Conservation (phyloP, 352 stramenopile species). For the Pythium inflatum region DNA sequence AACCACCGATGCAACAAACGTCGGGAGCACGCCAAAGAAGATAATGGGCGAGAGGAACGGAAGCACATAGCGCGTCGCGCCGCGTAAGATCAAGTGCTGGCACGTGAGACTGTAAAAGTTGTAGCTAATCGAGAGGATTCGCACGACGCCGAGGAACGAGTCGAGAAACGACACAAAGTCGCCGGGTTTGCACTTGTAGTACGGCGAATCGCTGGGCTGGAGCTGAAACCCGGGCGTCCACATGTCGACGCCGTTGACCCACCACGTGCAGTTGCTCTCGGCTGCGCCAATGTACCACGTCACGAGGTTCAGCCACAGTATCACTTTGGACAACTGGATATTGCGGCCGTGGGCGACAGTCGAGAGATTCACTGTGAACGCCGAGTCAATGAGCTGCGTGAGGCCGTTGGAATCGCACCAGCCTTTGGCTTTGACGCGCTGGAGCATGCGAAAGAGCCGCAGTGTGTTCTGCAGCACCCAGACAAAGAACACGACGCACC, state of each 20-base stretch:
- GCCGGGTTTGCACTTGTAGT: constrained; percentile 29
- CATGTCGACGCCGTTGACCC: constrained; percentile 19
- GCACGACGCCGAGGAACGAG: constrained; percentile 11
- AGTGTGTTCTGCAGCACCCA: constrained; percentile 18
- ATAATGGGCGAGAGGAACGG: constrained; percentile 12
- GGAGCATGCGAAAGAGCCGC: neutral
- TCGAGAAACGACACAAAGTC: neutral
- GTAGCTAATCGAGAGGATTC: constrained; percentile 26
- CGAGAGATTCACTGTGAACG: constrained; percentile 18
- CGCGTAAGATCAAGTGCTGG: constrained; percentile 10
- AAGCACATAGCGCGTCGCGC: constrained; percentile 7
- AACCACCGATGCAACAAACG: constrained; percentile 1
- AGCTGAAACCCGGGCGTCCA: constrained; percentile 20
- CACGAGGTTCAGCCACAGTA: constrained; percentile 24
- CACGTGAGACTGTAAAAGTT: constrained; percentile 31
- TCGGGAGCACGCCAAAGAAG: constrained; percentile 24
- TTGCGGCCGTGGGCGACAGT: constrained; percentile 20
- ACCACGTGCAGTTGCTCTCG: constrained; percentile 30
- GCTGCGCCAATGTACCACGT: constrained; percentile 30
- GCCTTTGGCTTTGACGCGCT: neutral
- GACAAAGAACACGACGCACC: constrained; percentile 18
- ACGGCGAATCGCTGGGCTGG: constrained; percentile 16
- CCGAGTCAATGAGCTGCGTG: constrained; percentile 15
- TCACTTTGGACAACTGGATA: constrained; percentile 25
- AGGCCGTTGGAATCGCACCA: neutral